Conservation (phyloP, 495 filamentous ascomycete genomes). For the Jackrogersella minutella region DNA sequence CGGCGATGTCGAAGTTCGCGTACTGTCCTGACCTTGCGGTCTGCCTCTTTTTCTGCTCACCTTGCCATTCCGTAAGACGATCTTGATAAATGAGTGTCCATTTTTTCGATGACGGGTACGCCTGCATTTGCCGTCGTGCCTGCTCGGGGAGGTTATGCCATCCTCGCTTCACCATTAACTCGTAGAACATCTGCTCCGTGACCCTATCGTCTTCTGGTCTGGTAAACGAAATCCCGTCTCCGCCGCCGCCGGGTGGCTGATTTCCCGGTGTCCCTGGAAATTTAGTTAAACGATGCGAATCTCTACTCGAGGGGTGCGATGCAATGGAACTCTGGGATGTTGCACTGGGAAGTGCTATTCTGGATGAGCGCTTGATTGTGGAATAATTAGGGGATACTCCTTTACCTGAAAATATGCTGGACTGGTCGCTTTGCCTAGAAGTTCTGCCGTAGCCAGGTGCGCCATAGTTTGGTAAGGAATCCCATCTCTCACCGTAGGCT, state of each 20-base stretch:
- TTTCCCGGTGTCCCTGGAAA: constrained; percentile 52
- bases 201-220: constrained; percentile 81
- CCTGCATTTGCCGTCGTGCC: constrained; percentile 91
- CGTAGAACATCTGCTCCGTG: constrained; percentile 91
- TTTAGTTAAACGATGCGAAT: constrained; percentile 61
- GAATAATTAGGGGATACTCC: constrained; percentile 74
- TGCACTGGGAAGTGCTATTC: constrained; percentile 56
- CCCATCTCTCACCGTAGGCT: constrained; percentile 63
- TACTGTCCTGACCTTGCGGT: constrained; percentile 74
- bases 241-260: constrained; percentile 50
- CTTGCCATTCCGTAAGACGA: constrained; percentile 89
- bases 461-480: constrained; percentile 68
- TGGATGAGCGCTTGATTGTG: constrained; percentile 72
- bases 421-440: constrained; percentile 52
- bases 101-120: constrained; percentile 92
- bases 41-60: constrained; percentile 85
- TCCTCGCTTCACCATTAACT: constrained; percentile 95
- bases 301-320: constrained; percentile 56
- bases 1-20: constrained; percentile 63
- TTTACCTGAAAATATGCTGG: constrained; percentile 71
- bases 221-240: constrained; percentile 69
- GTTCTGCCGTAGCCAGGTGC: constrained; percentile 44
- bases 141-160: constrained; percentile 98
- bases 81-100: constrained; percentile 98
- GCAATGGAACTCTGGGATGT: constrained; percentile 59